These are phyloP conservation scores for Russula vinacea DNA, from an alignment of 768 basidiomycete species.

Conservation along the genomic window DNA sequence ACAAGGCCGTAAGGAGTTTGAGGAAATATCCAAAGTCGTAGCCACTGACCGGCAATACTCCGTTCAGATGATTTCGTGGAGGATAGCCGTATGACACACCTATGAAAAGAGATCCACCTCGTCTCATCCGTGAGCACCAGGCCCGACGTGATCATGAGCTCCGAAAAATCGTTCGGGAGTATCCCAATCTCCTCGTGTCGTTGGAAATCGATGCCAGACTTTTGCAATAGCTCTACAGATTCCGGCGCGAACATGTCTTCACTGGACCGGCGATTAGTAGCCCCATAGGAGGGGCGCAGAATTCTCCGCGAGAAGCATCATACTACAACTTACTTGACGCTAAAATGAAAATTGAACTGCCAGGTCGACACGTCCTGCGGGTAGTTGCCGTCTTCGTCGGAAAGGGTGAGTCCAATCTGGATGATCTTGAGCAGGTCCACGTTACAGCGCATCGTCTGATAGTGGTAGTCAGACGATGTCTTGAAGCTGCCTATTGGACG, in stretches of 20 bases:
- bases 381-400: slow-evolving; percentile 90
- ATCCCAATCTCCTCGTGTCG: slow-evolving; percentile 92
- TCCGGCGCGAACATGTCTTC: slow-evolving; percentile 99
- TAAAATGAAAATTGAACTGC: slow-evolving; percentile 99
- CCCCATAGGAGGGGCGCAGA: neutral
- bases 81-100: slow-evolving; percentile 51
- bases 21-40: slow-evolving; percentile 99
- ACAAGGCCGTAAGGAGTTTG: slow-evolving; percentile 82
- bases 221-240: slow-evolving; percentile 89
- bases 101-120: slow-evolving; percentile 97
- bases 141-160: slow-evolving; percentile 94
- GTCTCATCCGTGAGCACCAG: slow-evolving; percentile 85
- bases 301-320: neutral
- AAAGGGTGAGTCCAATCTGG: slow-evolving; percentile 92
- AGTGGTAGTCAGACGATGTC: slow-evolving; percentile 97
- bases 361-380: slow-evolving; percentile 91
- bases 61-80: neutral
- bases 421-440: slow-evolving; percentile 98
- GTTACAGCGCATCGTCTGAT: slow-evolving; percentile 99
- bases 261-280: slow-evolving; percentile 42
- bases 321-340: slow-evolving; percentile 59
- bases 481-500: slow-evolving; percentile 95
- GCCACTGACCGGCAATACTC: slow-evolving; percentile 53
- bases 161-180: slow-evolving; percentile 89
- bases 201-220: slow-evolving; percentile 94